Evolutionary conservation across 805 yeast genomes (phyloP).

Genomic region (Suhomyces sp.): DNA sequence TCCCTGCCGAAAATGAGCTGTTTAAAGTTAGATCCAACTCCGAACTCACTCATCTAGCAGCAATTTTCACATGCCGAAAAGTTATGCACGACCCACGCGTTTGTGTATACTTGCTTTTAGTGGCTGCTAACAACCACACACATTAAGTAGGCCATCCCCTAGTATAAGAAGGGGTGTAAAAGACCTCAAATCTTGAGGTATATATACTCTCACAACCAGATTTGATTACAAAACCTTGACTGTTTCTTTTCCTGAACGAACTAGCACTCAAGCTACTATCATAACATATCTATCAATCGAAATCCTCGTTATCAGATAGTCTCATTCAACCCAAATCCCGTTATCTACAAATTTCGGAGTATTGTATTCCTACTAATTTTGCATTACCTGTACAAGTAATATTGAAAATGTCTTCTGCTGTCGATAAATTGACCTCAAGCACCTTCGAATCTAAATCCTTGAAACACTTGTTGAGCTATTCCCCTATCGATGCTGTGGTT

Average conservation of each 20-base stretch:
- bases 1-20: not conserved
- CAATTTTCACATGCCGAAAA: slow-evolving; percentile 1
- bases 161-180: slow-evolving; percentile 8
- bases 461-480: slow-evolving; percentile 31
- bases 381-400: not conserved
- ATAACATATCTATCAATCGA: not conserved
- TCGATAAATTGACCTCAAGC: slow-evolving; percentile 11
- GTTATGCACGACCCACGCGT: slow-evolving; percentile 6
- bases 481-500: slow-evolving; percentile 21
- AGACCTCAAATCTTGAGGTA: not conserved
- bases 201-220: not conserved
- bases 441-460: slow-evolving; percentile 32
- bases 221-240: not conserved
- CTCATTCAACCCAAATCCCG: not conserved
- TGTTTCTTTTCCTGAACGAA: not conserved
- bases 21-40: not conserved
- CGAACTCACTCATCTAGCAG: not conserved
- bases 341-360: not conserved
- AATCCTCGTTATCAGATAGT: not conserved
- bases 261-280: not conserved
- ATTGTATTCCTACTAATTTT: not conserved
- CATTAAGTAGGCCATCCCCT: not conserved
- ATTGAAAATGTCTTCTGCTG: slow-evolving; percentile 6
- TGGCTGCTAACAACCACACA: slow-evolving; percentile 11
- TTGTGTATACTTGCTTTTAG: slow-evolving; percentile 1